Evolutionary conservation across 2,329 filamentous ascomycete genomes (phyloP).

Genomic region (Ophiognomonia clavigignenti-juglandacearum): DNA sequence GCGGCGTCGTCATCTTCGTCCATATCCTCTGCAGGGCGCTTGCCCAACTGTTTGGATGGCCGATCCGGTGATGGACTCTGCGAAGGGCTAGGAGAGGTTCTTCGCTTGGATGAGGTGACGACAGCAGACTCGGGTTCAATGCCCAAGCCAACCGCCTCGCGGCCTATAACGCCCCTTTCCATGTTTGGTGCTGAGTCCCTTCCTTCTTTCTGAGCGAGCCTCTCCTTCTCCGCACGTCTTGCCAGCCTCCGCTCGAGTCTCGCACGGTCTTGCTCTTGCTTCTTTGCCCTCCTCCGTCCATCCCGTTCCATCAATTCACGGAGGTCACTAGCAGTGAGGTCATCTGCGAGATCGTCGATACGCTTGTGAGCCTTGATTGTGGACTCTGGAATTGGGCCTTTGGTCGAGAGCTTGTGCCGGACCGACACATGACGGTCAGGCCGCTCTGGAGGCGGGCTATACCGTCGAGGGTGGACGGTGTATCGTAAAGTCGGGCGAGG

Average conservation of each 20-base stretch:
- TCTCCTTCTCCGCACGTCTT: slow-evolving; percentile 63
- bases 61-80: slow-evolving; percentile 22
- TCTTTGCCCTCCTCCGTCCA: slow-evolving; percentile 71
- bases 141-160: slow-evolving; percentile 52
- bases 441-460: slow-evolving; percentile 27
- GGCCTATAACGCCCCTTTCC: slow-evolving; percentile 56
- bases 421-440: slow-evolving; percentile 12
- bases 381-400: slow-evolving; percentile 55
- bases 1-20: slow-evolving; percentile 15
- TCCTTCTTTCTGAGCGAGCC: slow-evolving; percentile 51
- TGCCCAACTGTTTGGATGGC: slow-evolving; percentile 24
- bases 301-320: slow-evolving; percentile 90
- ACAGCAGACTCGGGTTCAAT: slow-evolving; percentile 50
- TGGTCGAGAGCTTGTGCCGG: slow-evolving; percentile 38
- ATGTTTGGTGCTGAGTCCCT: slow-evolving; percentile 51
- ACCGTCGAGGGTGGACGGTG: slow-evolving; percentile 56
- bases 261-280: slow-evolving; percentile 63
- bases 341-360: slow-evolving; percentile 72
- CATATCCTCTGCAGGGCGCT: slow-evolving; percentile 19
- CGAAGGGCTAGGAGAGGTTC: slow-evolving; percentile 34
- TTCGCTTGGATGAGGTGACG: slow-evolving; percentile 52
- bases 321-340: slow-evolving; percentile 77
- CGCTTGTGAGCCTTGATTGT: slow-evolving; percentile 56
- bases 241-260: slow-evolving; percentile 61
- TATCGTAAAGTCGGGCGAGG: slow-evolving; percentile 81